phyloP scores from a whole-genome alignment of 148 eudicot species.

The Cornus kousa region DNA sequence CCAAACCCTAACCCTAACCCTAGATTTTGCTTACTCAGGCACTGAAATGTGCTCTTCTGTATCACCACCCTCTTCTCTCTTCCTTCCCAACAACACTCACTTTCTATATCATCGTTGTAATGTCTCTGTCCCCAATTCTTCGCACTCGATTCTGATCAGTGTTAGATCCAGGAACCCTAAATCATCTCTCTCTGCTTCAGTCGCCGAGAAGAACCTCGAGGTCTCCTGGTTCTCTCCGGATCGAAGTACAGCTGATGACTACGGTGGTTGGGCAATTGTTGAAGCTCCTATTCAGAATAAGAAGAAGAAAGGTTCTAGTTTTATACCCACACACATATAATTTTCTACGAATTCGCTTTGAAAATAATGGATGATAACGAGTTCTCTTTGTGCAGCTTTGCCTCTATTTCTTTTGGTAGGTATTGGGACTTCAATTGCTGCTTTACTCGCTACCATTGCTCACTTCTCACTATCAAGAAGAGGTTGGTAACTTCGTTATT shows the following conservation, averaged over 20 bases:
- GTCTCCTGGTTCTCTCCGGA: constrained; percentile 49
- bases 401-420: constrained; percentile 47
- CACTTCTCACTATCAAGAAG: constrained; percentile 38
- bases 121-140: not conserved
- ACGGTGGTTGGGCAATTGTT: constrained; percentile 65
- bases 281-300: constrained; percentile 28
- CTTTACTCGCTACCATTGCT: constrained; percentile 46
- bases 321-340: not conserved
- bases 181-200: constrained; percentile 30
- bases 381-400: constrained; percentile 40
- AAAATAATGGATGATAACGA: not conserved
- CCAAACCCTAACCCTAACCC: not conserved
- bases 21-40: not conserved
- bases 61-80: constrained; percentile 14
- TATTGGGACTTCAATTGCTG: constrained; percentile 57
- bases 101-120: not conserved
- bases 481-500: constrained; percentile 37
- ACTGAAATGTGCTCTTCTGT: constrained; percentile 12
- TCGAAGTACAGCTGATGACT: constrained; percentile 31
- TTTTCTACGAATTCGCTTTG: not conserved
- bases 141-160: constrained; percentile 12
- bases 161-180: constrained; percentile 20
- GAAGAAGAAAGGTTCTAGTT: constrained; percentile 38
- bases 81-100: constrained; percentile 11
- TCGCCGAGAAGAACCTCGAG: constrained; percentile 21